Percentiles rank a stretch among this genome's conserved stretches.
phyloP scores from a whole-genome alignment of 2,329 filamentous ascomycete species.

The Paecilomyces sp. region DNA sequence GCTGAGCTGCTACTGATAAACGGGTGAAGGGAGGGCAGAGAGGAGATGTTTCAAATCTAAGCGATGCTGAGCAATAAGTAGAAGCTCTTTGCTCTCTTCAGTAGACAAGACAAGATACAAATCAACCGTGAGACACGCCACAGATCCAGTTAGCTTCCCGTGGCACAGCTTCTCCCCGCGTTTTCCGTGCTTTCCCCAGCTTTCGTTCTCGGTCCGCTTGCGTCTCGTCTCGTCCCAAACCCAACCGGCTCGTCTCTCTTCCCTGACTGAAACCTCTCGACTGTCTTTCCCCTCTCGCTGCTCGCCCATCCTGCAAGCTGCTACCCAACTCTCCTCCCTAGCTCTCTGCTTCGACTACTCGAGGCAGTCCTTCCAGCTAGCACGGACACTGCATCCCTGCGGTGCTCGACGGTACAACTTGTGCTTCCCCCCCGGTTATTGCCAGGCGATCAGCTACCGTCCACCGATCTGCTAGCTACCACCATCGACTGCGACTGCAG shows the following conservation, averaged over 20 bases:
- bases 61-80: not conserved
- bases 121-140: not conserved
- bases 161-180: not conserved
- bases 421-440: not conserved
- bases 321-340: not conserved
- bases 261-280: conserved; percentile 14
- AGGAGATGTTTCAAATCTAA: not conserved
- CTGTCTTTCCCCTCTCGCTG: conserved; percentile 3
- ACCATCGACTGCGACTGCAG: conserved; percentile 9
- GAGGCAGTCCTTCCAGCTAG: not conserved
- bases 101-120: not conserved
- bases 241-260: conserved; percentile 2
- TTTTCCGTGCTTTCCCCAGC: not conserved
- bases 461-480: not conserved
- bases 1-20: not conserved
- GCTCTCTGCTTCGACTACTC: too few relatives aligned
- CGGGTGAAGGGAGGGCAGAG: not conserved
- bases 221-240: not conserved
- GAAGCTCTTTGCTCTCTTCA: not conserved
- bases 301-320: not conserved
- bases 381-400: not conserved
- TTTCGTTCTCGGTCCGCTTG: conserved; percentile 3
- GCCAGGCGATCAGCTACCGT: not conserved
- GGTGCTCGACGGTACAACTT: not conserved
- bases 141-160: not conserved